Percentiles rank a stretch among this genome's conserved stretches.
Conservation (phyloP, 305 asterid genomes). For the Fraxinus ornus region DNA sequence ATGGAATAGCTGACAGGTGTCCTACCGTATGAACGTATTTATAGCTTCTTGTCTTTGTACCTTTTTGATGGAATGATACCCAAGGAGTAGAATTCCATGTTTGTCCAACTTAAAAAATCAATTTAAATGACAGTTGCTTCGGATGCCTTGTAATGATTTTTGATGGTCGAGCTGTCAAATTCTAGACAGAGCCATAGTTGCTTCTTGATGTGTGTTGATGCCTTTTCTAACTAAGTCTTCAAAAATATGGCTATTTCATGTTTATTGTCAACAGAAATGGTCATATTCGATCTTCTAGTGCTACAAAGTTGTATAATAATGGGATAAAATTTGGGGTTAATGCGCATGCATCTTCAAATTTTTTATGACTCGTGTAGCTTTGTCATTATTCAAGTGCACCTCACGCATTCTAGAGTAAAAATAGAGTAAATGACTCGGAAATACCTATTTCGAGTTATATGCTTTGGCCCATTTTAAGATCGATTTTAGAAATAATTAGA, state of each 20-base stretch:
- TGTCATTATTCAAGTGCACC: not conserved
- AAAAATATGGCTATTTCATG: not conserved
- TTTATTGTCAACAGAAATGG: not conserved
- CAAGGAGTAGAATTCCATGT: not conserved
- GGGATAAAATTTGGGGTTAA: not conserved
- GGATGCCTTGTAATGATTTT: not conserved
- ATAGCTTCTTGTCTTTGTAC: not conserved
- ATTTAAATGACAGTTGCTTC: not conserved
- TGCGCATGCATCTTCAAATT: not conserved
- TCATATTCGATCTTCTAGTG: not conserved
- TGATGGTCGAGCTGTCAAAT: not conserved
- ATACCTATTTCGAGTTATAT: not conserved
- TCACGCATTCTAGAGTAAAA: not conserved
- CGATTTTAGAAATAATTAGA: not conserved
- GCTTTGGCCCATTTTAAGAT: not conserved
- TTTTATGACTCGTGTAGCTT: not conserved
- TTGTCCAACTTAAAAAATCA: not conserved
- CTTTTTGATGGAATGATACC: conserved; percentile 1
- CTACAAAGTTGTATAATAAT: not conserved
- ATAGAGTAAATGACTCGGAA: not conserved
- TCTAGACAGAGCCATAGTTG: not conserved
- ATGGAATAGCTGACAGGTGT: not conserved
- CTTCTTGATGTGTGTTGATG: not conserved
- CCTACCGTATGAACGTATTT: not conserved
- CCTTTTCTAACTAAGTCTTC: not conserved